Base-by-base conservation (phyloP, 805 yeast species). In the Candida rishiriensis region DNA sequence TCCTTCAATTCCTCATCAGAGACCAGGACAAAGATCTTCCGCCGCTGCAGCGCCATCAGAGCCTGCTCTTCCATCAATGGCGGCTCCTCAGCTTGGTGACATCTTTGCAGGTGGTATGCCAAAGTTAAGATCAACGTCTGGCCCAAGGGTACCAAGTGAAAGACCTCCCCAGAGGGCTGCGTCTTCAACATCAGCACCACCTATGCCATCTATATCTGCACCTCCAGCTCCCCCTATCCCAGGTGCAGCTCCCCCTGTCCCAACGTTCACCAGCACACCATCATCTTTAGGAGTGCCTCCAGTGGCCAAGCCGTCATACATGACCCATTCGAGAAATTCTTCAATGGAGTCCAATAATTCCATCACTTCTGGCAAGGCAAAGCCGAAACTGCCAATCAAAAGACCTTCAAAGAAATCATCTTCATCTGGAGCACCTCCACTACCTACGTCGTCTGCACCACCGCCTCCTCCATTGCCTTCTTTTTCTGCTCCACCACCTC, bases 31-130 rank as follows among this genome's bases (percentile, higher is more conserved):
- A n/a, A 30, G 14, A 30, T 13, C 33, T 30, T 29, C 52, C 13
- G 37, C 49, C 2, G 52, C 55, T 5, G 50, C 64, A 2, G 52
- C 69, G 11, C 48, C 65, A 13, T 54, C 63, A 9, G 66, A 72
- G n/a, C 39, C 39, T 14, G 26, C 39, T 6, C 12, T 29, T 29
- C 33, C 39, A 15, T 15, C 30, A 15, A 8, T 41, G 53, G 15
- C 26, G 7, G 62, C 63, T 12, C 81, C 83, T 2, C 79, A 70
- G 55, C 64, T 83, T 51, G 88, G 85, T 14, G 84, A 80, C 41
- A 71, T 83, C 13, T 81, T 83, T 63, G 88, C 91, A 3, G 86
- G 84, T 5, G 95, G 95, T 1, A 72, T 86, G 63, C 93, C 95
- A 9, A 83, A 83, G 56, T 69, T 86, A 49, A 78, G 76, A 44